Base-by-base conservation (phyloP, 768 basidiomycete genomes). In the Tephrocybe sp. region DNA sequence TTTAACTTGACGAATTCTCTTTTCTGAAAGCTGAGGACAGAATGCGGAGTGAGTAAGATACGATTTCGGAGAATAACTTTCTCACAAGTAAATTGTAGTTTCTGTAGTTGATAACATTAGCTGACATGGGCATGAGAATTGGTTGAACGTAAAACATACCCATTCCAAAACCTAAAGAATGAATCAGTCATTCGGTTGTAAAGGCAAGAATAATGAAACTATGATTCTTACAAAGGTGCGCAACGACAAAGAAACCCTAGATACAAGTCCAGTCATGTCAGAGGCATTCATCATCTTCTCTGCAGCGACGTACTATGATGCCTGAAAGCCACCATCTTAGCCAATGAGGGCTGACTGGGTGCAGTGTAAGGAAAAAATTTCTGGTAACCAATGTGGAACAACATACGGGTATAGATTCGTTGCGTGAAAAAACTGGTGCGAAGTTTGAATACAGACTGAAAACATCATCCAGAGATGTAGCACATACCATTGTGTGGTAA, bases 401-500 rank as follows among this genome's bases (percentile, higher is more conserved):
- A 59, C 70, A n/a, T 62, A 75, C 75, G 54, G 22, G 63, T 53
- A 48, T 65, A 67, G 46, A 76, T 74, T 31, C 72, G 65, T 45
- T 64, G 64, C 11, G 71, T 70, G 49, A 75, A 74, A 48, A 72
- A 75, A 33, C 75, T 74, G 43, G 33, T 16, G 34, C 38, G 39
- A 13, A 16, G 11, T 26, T 13, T 17, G 38, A n/a, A 17, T 26
- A 3, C 36, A 19, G 6, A 13, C 7, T 39, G 14, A 3, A 13
- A n/a, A 5, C 16, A 20, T 23, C 35, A 36, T 39, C 11, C 16
- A 17, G 3, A 9, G 32, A 16, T 13, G 5, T 11, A 38, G 23
- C 16, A 60, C 70, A 22, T 36, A 77, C 74, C 62, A 64, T 64
- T 78, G 75, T 5, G 72, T 71, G 30, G 72, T 56, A 39, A 76